Conservation (phyloP, 169 alveolate species). For the Plasmodium sp. region DNA sequence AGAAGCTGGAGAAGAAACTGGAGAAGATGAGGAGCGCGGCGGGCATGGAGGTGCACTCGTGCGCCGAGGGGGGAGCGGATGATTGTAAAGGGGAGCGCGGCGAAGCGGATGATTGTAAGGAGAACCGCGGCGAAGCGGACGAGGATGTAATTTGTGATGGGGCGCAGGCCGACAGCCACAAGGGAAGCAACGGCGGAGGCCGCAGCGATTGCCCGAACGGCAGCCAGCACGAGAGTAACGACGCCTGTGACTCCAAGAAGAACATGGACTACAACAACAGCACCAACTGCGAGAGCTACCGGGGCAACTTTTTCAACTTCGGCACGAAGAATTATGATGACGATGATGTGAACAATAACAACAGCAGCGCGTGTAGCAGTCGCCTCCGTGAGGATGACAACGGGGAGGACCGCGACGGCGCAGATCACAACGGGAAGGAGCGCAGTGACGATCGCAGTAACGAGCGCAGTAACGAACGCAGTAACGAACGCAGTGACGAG, state of each 20-base stretch:
- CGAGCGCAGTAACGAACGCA: background rate
- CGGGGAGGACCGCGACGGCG: background rate
- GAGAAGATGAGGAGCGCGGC: background rate
- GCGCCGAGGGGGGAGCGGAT: background rate
- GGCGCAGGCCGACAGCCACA: background rate
- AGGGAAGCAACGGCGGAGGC: background rate
- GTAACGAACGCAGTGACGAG: background rate
- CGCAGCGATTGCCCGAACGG: background rate
- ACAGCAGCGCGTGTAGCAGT: background rate
- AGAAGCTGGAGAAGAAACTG: conserved; percentile 29
- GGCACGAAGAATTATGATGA: background rate
- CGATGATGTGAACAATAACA: background rate
- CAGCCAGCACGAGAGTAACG: background rate
- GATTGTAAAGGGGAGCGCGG: background rate
- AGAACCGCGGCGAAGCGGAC: background rate
- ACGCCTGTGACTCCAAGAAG: background rate
- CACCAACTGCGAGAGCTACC: background rate
- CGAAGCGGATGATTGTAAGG: background rate
- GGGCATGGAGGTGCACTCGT: too few species aligned
- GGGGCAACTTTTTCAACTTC: background rate
- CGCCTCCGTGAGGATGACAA: background rate
- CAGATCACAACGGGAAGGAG: background rate
- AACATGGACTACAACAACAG: background rate
- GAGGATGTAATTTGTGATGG: background rate
- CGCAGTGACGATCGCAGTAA: background rate